Conservation (phyloP, 768 basidiomycete species). For the Naganishia randhawae region DNA sequence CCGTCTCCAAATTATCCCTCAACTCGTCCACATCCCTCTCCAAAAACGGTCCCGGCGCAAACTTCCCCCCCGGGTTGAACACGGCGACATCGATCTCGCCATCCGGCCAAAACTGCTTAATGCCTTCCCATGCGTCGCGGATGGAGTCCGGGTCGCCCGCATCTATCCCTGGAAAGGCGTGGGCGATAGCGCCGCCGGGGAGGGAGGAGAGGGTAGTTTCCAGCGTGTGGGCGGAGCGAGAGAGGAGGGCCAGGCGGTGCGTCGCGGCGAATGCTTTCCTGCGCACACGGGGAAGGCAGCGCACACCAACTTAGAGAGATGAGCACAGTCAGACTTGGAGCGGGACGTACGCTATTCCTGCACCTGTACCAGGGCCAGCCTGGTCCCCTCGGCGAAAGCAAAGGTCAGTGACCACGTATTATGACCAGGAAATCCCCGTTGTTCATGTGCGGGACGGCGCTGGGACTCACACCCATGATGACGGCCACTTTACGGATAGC, state of each 20-base stretch:
- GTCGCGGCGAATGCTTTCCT: constrained; percentile 36
- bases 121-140: constrained; percentile 33
- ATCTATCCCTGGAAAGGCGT: constrained; percentile 33
- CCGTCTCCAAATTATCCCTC: constrained; percentile 31
- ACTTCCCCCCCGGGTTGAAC: constrained; percentile 38
- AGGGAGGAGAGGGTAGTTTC: constrained; percentile 33
- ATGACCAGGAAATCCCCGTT: too few species aligned
- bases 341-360: constrained; percentile 29
- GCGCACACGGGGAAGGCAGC: not conserved
- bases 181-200: constrained; percentile 20
- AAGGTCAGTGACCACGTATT: too few species aligned
- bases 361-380: constrained; percentile 29
- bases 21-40: constrained; percentile 37
- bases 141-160: constrained; percentile 32
- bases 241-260: constrained; percentile 44
- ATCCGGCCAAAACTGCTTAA: constrained; percentile 40
- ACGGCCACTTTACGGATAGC: constrained; percentile 19
- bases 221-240: constrained; percentile 36
- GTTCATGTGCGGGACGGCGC: not conserved
- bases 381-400: too few species aligned
- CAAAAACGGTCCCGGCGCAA: constrained; percentile 37
- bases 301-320: too few species aligned
- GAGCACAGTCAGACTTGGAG: too few species aligned
- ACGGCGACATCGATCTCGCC: constrained; percentile 41
- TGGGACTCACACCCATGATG: constrained; percentile 9